Percentiles rank a stretch among this genome's conserved stretches.
These are phyloP conservation scores for Penicillium sp. DNA, from an alignment of 2,329 filamentous ascomycete genomes.

Conservation along the genomic window DNA sequence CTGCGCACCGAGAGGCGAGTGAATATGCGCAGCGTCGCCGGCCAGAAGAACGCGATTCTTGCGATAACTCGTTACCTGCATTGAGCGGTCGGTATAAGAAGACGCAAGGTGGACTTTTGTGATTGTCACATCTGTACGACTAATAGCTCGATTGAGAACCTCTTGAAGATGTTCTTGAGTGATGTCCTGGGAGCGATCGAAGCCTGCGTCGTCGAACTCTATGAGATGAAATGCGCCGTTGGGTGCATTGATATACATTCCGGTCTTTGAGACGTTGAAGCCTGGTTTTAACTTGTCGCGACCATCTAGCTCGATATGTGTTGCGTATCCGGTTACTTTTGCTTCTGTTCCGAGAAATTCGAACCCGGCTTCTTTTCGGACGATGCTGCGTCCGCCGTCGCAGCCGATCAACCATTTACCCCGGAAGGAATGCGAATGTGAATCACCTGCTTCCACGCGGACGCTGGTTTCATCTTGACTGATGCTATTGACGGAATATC, in stretches of 20 bases:
- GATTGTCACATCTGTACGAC: conserved; percentile 14
- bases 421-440: conserved; percentile 20
- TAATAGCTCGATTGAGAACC: conserved; percentile 23
- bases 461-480: neutral
- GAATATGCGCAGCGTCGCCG: conserved; percentile 24
- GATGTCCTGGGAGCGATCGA: conserved; percentile 7
- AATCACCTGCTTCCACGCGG: conserved; percentile 4
- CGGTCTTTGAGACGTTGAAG: conserved; percentile 4
- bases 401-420: conserved; percentile 49
- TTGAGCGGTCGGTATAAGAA: conserved; percentile 12
- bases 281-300: conserved; percentile 11
- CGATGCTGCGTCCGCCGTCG: conserved; percentile 47
- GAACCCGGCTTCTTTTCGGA: conserved; percentile 46
- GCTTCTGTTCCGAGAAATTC: conserved; percentile 43
- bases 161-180: conserved; percentile 19
- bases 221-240: conserved; percentile 6
- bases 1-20: conserved; percentile 24
- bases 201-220: conserved; percentile 13
- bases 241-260: conserved; percentile 10
- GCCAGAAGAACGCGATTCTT: conserved; percentile 23
- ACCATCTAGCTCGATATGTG: conserved; percentile 39
- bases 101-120: neutral
- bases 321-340: conserved; percentile 41
- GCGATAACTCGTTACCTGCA: conserved; percentile 15
- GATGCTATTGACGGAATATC: neutral